Conservation (phyloP, 2,329 filamentous ascomycete genomes). For the Xylaria sp. region DNA sequence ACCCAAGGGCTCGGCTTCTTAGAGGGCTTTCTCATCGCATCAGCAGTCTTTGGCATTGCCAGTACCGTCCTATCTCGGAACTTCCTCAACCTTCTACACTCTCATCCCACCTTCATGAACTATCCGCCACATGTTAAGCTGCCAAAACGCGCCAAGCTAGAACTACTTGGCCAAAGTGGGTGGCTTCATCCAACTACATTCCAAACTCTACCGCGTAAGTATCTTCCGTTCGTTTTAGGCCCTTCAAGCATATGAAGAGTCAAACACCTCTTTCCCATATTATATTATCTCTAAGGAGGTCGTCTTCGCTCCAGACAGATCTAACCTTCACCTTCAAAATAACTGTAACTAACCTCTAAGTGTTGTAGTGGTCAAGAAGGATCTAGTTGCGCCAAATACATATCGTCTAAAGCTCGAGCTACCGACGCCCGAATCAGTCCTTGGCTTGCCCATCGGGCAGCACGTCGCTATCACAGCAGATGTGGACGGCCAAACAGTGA, state of each 20-base stretch:
- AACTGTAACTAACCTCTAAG: background rate
- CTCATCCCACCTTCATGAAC: conserved; percentile 49
- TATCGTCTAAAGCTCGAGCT: conserved; percentile 62
- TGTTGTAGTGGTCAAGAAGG: conserved; percentile 52
- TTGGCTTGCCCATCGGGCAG: conserved; percentile 68
- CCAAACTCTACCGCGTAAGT: conserved; percentile 55
- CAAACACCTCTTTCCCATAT: too few relatives aligned
- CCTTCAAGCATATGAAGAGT: background rate
- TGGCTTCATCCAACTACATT: conserved; percentile 63
- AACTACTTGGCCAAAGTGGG: conserved; percentile 56
- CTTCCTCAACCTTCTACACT: conserved; percentile 50
- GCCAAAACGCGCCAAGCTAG: conserved; percentile 51
- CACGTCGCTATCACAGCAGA: conserved; percentile 64
- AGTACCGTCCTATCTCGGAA: conserved; percentile 49
- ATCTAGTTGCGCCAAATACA: conserved; percentile 56
- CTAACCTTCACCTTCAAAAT: background rate
- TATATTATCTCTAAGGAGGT: too few relatives aligned
- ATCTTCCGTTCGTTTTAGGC: background rate
- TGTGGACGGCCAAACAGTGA: conserved; percentile 58
- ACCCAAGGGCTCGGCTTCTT: conserved; percentile 50
- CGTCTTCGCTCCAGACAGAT: background rate
- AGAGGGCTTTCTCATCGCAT: conserved; percentile 54
- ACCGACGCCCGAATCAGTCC: conserved; percentile 56
- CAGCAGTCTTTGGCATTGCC: conserved; percentile 49
- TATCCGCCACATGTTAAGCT: conserved; percentile 56